Percentiles rank a stretch among this genome's conserved stretches.
phyloP scores from a whole-genome alignment of 163 green algal genomes.

The Scenedesmus sp. region DNA sequence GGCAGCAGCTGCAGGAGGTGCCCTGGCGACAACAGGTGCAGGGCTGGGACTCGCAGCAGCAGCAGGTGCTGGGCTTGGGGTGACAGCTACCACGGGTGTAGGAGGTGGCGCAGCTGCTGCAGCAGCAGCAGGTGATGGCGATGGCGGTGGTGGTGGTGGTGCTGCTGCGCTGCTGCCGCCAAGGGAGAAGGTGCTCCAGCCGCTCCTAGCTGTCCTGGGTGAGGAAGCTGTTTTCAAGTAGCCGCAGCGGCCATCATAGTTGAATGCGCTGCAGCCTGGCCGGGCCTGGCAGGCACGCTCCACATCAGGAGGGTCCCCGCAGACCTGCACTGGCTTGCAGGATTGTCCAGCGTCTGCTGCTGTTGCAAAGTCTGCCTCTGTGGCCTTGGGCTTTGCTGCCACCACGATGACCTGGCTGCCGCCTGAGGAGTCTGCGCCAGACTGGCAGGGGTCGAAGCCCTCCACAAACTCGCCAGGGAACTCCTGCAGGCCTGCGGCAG shows the following conservation, averaged over 20 bases:
- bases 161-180: not conserved
- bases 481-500: not conserved
- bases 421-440: not conserved
- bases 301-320: not conserved
- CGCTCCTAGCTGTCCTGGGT: not conserved
- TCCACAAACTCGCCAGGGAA: not conserved
- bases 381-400: not conserved
- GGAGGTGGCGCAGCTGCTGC: not conserved
- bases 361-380: not conserved
- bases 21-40: not conserved
- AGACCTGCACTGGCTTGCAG: slow-evolving; percentile 17
- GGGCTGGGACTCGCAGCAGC: not conserved
- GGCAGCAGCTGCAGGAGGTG: not conserved
- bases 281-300: not conserved
- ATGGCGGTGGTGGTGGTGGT: not conserved
- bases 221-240: not conserved
- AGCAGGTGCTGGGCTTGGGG: not conserved
- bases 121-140: not conserved
- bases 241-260: slow-evolving; percentile 15
- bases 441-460: slow-evolving; percentile 2
- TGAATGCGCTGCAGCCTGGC: slow-evolving; percentile 22
- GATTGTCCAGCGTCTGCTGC: not conserved
- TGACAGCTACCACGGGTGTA: not conserved
- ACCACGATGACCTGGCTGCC: slow-evolving; percentile 10
- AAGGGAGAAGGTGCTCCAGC: not conserved